Base-by-base conservation (phyloP, 345 rosid species). In the Acer campestre region DNA sequence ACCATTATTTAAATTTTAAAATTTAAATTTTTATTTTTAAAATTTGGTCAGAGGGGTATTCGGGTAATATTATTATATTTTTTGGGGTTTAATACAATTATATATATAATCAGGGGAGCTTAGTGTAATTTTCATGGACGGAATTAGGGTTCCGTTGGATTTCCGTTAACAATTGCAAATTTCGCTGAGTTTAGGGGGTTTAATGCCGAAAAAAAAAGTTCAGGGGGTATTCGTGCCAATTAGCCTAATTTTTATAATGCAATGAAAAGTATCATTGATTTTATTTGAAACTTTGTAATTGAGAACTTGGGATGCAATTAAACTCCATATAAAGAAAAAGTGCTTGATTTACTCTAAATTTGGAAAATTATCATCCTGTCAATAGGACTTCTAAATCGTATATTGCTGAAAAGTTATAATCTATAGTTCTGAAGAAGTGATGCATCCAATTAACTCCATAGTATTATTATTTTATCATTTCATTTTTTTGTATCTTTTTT, bases 371-470 rank as follows among this genome's bases (percentile, higher is more conserved):
- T 7, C 1, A n/a, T 22, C 46, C 9, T 2, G 31, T 49, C 42
- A 56, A 58, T 38, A 35, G 3, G 44, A 71, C 40, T 56, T 23
- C n/a, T n/a, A 59, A 13, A 58, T 56, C 20, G 35, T n/a, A 38
- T 38, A 58, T 35, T 35, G 4, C 46, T 18, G 5, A 49, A 35
- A 35, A 35, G 38, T 35, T 35, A 35, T 35, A 35, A 25, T 22
- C 35, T 11, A 1, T 49, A 11, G 16, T 3, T 13, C 23, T 29
- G 25, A 27, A 58, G 18, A 23, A 8, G 23, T 16, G 27, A 10
- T 62, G 38, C 68, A 53, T 71, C 51, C 70, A 61, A 0, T 67
- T 67, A 61, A 20, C 56, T 27, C 72, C 55, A n/a, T 8, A 55
- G 7, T 20, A 29, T 67, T 46, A 35, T 27, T 27, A 4, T 67